phyloP scores from a whole-genome alignment of 202 grass and related monocot species.

The Hordeum pubiflorum region DNA sequence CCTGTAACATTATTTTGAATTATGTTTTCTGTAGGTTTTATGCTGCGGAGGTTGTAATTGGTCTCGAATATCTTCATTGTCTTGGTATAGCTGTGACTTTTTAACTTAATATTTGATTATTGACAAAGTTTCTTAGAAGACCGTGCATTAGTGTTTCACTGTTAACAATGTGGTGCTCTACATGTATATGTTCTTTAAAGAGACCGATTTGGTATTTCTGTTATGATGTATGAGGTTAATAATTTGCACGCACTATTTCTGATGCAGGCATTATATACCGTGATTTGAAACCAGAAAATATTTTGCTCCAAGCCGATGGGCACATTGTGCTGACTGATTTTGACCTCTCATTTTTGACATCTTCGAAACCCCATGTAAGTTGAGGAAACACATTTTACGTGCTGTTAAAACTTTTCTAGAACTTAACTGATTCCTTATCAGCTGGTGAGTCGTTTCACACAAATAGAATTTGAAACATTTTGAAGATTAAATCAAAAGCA shows the following conservation, averaged over 20 bases:
- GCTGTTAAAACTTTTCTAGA: not conserved
- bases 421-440: not conserved
- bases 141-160: not conserved
- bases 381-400: not conserved
- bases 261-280: slow-evolving; percentile 85
- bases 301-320: slow-evolving; percentile 81
- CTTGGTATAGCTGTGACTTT: slow-evolving; percentile 45
- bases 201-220: not conserved
- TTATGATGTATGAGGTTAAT: not conserved
- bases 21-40: slow-evolving; percentile 69
- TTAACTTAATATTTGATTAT: slow-evolving; percentile 13
- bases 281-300: slow-evolving; percentile 98
- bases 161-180: not conserved
- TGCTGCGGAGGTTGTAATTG: slow-evolving; percentile 83
- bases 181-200: not conserved
- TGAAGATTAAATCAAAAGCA: not conserved
- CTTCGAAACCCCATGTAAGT: slow-evolving; percentile 90
- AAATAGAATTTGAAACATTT: not conserved
- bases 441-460: not conserved
- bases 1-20: slow-evolving; percentile 17
- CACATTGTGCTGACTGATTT: slow-evolving; percentile 92
- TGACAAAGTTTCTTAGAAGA: slow-evolving; percentile 1
- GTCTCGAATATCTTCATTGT: slow-evolving; percentile 94
- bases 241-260: slow-evolving; percentile 25
- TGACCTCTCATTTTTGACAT: slow-evolving; percentile 90